Conservation (phyloP, 306 rosid genomes). For the Herpetospermum pedunculosum region DNA sequence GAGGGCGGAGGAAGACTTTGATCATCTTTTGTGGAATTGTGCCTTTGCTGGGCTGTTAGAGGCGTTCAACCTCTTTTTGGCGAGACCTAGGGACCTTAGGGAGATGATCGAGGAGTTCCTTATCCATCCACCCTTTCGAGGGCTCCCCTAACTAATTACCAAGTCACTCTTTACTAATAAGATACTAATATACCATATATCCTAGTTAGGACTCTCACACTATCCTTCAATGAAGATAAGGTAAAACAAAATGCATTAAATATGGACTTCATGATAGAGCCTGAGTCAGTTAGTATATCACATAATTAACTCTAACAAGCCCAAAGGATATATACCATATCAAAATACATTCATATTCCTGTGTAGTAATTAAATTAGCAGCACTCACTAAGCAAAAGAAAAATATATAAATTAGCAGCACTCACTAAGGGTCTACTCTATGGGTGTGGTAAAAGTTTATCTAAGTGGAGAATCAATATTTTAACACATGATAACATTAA, state of each 20-base stretch:
- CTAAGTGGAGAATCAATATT: background rate
- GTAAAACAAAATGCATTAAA: background rate
- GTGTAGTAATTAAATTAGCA: background rate
- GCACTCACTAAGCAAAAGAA: background rate
- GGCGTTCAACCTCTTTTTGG: too few species aligned
- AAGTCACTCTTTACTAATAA: too few species aligned
- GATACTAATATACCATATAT: too few species aligned
- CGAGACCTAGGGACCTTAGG: too few species aligned
- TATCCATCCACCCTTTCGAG: too few species aligned
- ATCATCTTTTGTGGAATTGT: too few species aligned
- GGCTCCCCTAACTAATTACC: too few species aligned
- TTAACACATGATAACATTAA: background rate
- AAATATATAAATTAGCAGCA: background rate
- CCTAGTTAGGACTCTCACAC: too few species aligned
- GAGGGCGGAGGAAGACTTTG: too few species aligned
- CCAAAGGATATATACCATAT: constrained; percentile 2
- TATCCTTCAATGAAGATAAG: background rate
- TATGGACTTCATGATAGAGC: background rate
- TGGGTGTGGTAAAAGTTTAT: background rate
- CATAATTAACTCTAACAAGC: background rate
- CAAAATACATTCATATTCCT: constrained; percentile 8
- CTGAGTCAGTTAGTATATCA: background rate
- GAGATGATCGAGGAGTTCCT: too few species aligned
- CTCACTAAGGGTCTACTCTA: background rate
- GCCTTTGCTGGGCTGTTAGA: too few species aligned